Base-by-base conservation (phyloP, 371 early-diverging fungal species). In the Actinomortierella wolfii region DNA sequence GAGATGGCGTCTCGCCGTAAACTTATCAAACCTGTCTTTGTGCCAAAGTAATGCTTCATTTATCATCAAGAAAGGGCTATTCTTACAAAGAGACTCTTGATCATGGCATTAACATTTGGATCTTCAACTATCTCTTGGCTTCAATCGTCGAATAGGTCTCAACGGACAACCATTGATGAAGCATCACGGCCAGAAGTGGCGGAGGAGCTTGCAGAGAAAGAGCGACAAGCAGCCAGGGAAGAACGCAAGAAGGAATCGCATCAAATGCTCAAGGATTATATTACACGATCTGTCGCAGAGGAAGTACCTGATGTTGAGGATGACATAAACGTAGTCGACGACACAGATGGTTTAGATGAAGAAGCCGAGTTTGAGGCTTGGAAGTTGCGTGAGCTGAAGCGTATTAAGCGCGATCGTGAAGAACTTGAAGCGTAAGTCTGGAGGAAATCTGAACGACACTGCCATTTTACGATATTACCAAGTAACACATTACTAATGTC, bases 291-390 rank as follows among this genome's bases (percentile, higher is more conserved):
- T 7, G 77, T 59, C 46, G 77, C 69, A 44, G 83, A 79, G 51
- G 78, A 78, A 55, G 64, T 68, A 8, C 67, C 67, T 11, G 67
- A 77, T 68, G 45, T 64, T 15, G 24, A 18, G 18, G 63, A 73
- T 20, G 65, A 65, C 18, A 43, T 68, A 7, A 53, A 53, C 6
- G 86, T 83, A 29, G 86, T 94, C 0, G 97, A 96, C 75, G 98
- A 97, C 79, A 94, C 95, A 0, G 98, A 97, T 77, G 91, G 87
- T 20, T 41, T 91, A 11, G 90, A 96, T 62, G 89, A 90, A 56
- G 90, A 89, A 34, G 94, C 88, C 4, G 98, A 97, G 73, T 92
- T 86, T 71, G 90, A 89, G 49, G 88, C 88, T 0, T 97, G 98
- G 98, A 93, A 90, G 70, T 78, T 92, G n/a, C 90, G 98, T 59